These are phyloP conservation scores for Hypoxylon sp. DNA, from an alignment of 2,329 filamentous ascomycete genomes.

Conservation along the genomic window DNA sequence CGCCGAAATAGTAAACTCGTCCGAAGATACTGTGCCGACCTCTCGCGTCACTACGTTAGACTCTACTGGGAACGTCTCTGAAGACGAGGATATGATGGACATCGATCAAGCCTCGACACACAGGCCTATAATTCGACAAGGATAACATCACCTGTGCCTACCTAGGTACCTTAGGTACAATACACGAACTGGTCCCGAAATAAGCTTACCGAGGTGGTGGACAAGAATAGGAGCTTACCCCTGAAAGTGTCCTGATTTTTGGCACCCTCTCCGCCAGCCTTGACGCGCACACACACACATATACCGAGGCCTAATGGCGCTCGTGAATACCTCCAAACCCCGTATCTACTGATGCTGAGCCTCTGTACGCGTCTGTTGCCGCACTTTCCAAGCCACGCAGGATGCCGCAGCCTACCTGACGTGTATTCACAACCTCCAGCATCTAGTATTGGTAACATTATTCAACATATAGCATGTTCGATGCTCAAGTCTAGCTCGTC, in stretches of 20 bases:
- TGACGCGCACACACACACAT: background rate
- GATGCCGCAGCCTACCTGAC: background rate
- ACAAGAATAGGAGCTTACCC: too few relatives aligned
- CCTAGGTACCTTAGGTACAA: too few relatives aligned
- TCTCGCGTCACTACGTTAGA: constrained; percentile 28
- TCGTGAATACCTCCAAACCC: background rate
- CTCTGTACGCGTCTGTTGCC: background rate
- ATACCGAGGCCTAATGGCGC: background rate
- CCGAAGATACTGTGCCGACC: constrained; percentile 17
- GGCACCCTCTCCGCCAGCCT: background rate
- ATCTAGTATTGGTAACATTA: background rate
- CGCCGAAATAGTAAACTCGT: constrained; percentile 27
- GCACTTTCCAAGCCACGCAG: too few relatives aligned
- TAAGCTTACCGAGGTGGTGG: too few relatives aligned
- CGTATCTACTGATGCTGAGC: background rate
- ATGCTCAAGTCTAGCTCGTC: background rate
- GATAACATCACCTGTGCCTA: background rate
- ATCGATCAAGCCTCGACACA: constrained; percentile 14
- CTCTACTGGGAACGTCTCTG: constrained; percentile 14
- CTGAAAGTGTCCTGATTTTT: background rate
- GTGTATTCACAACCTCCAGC: background rate
- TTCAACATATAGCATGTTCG: background rate
- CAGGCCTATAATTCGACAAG: constrained; percentile 29
- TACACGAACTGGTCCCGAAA: too few relatives aligned
- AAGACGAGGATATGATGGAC: constrained; percentile 33